Evolutionary conservation across 306 rosid species (phyloP).

Genomic region (Rosa multiflora): DNA sequence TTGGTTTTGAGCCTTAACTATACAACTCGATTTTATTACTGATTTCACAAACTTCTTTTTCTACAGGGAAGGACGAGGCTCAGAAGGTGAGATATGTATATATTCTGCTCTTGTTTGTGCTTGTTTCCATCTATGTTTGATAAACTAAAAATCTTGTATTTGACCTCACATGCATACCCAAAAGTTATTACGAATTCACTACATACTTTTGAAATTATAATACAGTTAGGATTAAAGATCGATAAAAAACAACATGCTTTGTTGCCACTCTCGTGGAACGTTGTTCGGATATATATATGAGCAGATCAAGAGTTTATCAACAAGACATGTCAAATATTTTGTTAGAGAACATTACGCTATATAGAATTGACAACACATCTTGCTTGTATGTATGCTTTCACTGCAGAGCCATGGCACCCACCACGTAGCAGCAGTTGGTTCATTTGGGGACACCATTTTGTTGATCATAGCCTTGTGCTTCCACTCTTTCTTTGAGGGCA

Average conservation of each 20-base stretch:
- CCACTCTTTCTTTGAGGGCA: slow-evolving; percentile 45
- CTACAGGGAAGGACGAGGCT: not conserved
- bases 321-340: no score
- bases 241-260: no score
- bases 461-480: slow-evolving; percentile 69
- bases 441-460: slow-evolving; percentile 64
- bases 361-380: no score
- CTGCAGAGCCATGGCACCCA: slow-evolving; percentile 34
- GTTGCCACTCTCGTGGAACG: no score
- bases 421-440: slow-evolving; percentile 36
- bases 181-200: no score
- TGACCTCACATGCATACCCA: no score
- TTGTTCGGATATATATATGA: no score
- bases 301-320: no score
- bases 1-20: not conserved
- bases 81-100: not conserved
- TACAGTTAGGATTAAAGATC: no score
- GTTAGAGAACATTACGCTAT: no score
- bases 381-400: slow-evolving; percentile 5
- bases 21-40: not conserved
- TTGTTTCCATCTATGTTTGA: not conserved
- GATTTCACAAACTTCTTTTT: not conserved
- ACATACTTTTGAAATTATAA: no score
- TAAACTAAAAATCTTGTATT: no score
- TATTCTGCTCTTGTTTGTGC: not conserved